Evolutionary conservation across 108 stramenopile genomes (phyloP).

Genomic region (Phaeodactylum tricornutum): DNA sequence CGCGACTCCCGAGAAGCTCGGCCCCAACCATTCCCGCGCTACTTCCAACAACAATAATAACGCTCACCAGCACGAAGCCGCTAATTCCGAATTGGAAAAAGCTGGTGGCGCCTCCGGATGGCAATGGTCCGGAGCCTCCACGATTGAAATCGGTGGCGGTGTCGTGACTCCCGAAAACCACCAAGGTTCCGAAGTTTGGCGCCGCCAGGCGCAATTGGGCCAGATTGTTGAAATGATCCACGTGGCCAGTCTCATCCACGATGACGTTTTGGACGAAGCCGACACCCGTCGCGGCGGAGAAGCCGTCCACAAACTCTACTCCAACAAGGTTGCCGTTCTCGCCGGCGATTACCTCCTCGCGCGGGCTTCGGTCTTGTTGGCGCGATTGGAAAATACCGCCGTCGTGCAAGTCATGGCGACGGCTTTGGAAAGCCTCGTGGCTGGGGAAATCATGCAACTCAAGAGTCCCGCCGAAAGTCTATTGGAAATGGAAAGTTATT

Average conservation of each 20-base stretch:
- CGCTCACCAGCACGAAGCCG: neutral
- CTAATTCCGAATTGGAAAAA: constrained; percentile 9
- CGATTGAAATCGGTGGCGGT: constrained; percentile 51
- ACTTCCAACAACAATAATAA: neutral
- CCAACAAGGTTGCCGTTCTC: constrained; percentile 97
- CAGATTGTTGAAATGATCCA: constrained; percentile 99
- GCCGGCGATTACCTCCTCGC: constrained; percentile 96
- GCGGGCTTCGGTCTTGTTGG: constrained; percentile 86
- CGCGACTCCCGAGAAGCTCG: constrained; percentile 37
- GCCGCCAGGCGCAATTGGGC: constrained; percentile 83
- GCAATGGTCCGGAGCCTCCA: constrained; percentile 73
- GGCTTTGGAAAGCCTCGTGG: constrained; percentile 89
- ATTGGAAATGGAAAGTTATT: constrained; percentile 84
- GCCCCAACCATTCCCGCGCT: constrained; percentile 6
- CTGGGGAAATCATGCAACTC: constrained; percentile 97
- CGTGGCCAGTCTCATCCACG: constrained; percentile 94
- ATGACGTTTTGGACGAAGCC: constrained; percentile 96
- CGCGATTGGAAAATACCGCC: constrained; percentile 83
- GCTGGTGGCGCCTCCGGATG: constrained; percentile 30
- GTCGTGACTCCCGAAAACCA: constrained; percentile 63
- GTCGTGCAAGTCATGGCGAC: constrained; percentile 98
- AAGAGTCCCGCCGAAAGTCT: constrained; percentile 75
- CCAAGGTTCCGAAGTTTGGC: constrained; percentile 75
- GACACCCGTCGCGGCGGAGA: constrained; percentile 91
- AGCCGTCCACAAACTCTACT: constrained; percentile 96